Percentiles rank a stretch among this genome's conserved stretches.
Evolutionary conservation across 2,329 filamentous ascomycete genomes (phyloP).

Genomic region (Phialophora chinensis): DNA sequence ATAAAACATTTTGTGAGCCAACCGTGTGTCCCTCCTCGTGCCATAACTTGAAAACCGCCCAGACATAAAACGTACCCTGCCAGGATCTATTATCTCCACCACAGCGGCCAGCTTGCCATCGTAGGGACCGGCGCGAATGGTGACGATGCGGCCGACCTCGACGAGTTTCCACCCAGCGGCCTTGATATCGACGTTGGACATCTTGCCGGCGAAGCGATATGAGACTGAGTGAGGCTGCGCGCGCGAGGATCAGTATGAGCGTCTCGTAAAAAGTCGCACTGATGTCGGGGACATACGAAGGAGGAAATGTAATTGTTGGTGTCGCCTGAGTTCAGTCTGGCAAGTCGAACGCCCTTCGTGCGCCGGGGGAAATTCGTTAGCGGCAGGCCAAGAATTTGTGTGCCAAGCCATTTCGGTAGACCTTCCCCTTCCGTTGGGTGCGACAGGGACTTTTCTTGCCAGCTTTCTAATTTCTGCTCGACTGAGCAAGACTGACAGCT

Average conservation of each 20-base stretch:
- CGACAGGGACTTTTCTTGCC: background rate
- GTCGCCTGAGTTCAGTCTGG: conserved; percentile 17
- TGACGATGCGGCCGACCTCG: conserved; percentile 96
- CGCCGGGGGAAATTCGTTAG: background rate
- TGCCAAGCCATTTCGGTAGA: background rate
- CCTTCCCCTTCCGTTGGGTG: background rate
- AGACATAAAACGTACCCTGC: conserved; percentile 79
- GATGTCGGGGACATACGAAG: conserved; percentile 20
- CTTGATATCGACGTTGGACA: conserved; percentile 83
- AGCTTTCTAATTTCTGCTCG: background rate
- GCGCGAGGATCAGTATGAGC: conserved; percentile 25
- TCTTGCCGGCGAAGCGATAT: conserved; percentile 45
- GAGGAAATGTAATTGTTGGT: conserved; percentile 27
- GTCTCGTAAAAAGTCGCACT: conserved; percentile 1
- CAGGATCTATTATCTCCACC: conserved; percentile 99
- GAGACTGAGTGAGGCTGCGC: conserved; percentile 23
- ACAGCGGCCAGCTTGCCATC: conserved; percentile 88
- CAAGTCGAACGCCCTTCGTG: background rate
- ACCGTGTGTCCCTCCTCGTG: conserved; percentile 4
- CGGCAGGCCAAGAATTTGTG: background rate
- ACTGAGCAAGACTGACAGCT: background rate
- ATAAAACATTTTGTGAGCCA: conserved; percentile 1
- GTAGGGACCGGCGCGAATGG: conserved; percentile 83
- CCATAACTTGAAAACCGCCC: conserved; percentile 5
- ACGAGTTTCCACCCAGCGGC: conserved; percentile 91